Evolutionary conservation across 129 eudicot genomes (phyloP), one percentile per base, ranked within the genome.

Genomic region (Lactuca saligna): DNA sequence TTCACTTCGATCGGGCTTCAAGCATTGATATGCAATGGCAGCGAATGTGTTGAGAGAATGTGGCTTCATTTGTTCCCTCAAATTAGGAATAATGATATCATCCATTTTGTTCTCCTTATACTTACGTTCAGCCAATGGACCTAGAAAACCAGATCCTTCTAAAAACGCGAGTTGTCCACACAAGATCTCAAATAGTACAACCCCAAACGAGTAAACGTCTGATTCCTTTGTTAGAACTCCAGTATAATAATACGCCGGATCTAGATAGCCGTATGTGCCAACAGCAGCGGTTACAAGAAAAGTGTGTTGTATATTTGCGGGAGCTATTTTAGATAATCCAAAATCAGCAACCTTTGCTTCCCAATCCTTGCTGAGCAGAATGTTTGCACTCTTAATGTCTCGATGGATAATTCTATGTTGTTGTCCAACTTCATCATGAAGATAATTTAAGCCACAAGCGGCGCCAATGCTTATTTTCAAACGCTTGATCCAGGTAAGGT

Each of bases 201-300:
- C 13, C 8, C 49, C 49, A 42, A 42, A 42, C 3, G 49, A 42
- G 3, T 42, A 42, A 42, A 42, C 49, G 3, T 42, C 49, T 0
- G 49, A 42, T 8, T 42, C 49, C 67, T 63, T 63, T 39, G 34
- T 31, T 63, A 34, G 49, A 42, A 42, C 49, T 42, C 49, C 49
- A 9, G 14, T 9, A 2, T 42, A 0, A 42, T 42, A 1, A 42
- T 42, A 42, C 49, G 9, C 49, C 3, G 49, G 49, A 42, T 42
- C 49, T 8, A 42, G 49, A 42, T 42, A 42, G 13, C 49, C 49
- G 13, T 8, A 42, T 8, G 49, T 42, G 9, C 49, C 49, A 42
- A 14, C 49, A 42, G 13, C 49, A 42, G 49, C 49, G 0, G 49
- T 8, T 8, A 42, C 49, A 8, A 42, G 49, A 42, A 42, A 42